Evolutionary conservation across 306 rosid species (phyloP), one percentile per base, ranked within the genome.

Genomic region (Crotalaria pallida): DNA sequence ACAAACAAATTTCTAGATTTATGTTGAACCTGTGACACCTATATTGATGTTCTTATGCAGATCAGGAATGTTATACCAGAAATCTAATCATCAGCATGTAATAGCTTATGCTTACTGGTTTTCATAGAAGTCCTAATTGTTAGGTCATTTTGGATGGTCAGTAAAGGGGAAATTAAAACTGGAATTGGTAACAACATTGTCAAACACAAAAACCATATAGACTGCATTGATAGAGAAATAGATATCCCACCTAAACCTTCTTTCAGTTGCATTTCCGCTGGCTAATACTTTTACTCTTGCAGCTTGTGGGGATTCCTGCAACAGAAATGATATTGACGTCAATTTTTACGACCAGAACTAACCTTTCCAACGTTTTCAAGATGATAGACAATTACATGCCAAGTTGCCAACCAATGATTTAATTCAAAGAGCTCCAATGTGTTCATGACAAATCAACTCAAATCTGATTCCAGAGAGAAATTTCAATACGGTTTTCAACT

Each of bases 221-320:
- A 71, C 26, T 44, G 31, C 58, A 57, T 12, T 27, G 12, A 41
- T 13, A 59, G 26, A 63, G 51, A 49, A 51, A 63, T 11, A 26
- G 62, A 58, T 52, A 27, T 21, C 80, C 10, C 81, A 87, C 99
- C 99, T 94, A 86, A 91, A 94, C 82, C 99, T 85, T 83, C 99
- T 83, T 87, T 94, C 99, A 23, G 97, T 88, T 53, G 99, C 94
- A 82, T 91, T 94, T 56, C 99, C 99, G 71, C 96, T 89, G 49
- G 97, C 99, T 88, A 94, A 83, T 50, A 94, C 99, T 81, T 94
- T 94, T 23, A 94, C 99, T 78, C 99, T 84, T 69, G 99, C 99
- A 75, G 97, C 91, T 81, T 94, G 99, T 68, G 99, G 99, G 75
- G 99, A 94, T 67, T 91, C 99, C 99, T 94, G 76, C 68, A 74